Evolutionary conservation across 116 monocot genomes (phyloP).

Genomic region (Cymodocea nodosa): DNA sequence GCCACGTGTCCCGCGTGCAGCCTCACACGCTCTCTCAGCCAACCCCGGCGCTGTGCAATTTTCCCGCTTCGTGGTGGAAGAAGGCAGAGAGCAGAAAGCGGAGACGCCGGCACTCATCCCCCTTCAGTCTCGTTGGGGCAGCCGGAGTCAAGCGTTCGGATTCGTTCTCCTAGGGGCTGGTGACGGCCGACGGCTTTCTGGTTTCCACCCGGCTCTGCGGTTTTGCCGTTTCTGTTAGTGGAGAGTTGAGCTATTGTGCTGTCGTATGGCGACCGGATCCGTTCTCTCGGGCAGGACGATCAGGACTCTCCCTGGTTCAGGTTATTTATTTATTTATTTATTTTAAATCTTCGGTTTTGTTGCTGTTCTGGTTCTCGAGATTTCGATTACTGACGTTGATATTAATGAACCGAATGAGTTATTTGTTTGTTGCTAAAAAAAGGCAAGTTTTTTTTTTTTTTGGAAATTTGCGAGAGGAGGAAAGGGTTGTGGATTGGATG

Average conservation of each 20-base stretch:
- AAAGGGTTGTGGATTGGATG: background rate
- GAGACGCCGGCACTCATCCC: background rate
- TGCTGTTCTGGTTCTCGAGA: background rate
- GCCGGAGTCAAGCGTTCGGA: background rate
- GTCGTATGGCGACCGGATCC: conserved; percentile 13
- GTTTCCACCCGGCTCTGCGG: background rate
- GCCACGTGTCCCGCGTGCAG: conserved; percentile 2
- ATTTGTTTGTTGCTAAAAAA: too few relatives aligned
- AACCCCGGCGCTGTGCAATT: background rate
- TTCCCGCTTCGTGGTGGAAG: conserved; percentile 3
- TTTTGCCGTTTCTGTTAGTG: background rate
- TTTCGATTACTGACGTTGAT: background rate
- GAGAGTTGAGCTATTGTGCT: too few relatives aligned
- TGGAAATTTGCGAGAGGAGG: background rate
- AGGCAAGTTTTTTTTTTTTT: too few relatives aligned
- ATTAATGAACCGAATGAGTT: background rate
- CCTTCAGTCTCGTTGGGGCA: too few relatives aligned
- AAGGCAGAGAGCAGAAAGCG: too few relatives aligned
- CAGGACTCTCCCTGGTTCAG: conserved; percentile 11
- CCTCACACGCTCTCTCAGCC: background rate
- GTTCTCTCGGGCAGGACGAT: conserved; percentile 13
- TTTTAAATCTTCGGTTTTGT: background rate
- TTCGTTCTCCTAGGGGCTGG: too few relatives aligned
- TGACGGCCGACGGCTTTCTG: too few relatives aligned
- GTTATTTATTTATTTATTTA: background rate